Evolutionary conservation across 2,329 filamentous ascomycete species (phyloP).

Genomic region (Xylaria sp.): DNA sequence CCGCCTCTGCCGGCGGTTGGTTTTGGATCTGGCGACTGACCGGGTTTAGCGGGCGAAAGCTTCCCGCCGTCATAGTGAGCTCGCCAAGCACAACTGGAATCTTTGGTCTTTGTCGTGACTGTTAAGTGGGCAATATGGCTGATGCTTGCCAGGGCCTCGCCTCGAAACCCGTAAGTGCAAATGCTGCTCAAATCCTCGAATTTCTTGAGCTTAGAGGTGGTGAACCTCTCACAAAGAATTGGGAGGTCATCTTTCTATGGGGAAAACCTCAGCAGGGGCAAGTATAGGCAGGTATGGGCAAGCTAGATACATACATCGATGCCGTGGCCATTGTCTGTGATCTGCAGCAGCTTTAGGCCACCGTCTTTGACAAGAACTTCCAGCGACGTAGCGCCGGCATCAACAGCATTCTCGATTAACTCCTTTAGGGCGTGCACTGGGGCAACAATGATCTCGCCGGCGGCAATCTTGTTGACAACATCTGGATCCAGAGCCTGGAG

Average conservation of each 20-base stretch:
- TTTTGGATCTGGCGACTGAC: constrained; percentile 84
- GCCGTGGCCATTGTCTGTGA: constrained; percentile 95
- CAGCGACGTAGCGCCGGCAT: constrained; percentile 90
- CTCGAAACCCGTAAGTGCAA: constrained; percentile 95
- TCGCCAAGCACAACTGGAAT: constrained; percentile 87
- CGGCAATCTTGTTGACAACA: constrained; percentile 98
- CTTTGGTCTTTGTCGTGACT: constrained; percentile 90
- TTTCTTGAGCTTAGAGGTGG: constrained; percentile 90
- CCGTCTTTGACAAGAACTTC: constrained; percentile 95
- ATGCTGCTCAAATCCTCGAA: constrained; percentile 94
- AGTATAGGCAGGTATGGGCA: not conserved
- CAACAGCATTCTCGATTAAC: constrained; percentile 94
- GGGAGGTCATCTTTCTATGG: constrained; percentile 85
- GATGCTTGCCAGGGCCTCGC: constrained; percentile 95
- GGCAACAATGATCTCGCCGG: constrained; percentile 96
- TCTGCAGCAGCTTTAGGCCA: constrained; percentile 91
- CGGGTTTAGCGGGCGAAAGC: constrained; percentile 82
- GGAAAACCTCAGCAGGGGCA: constrained; percentile 34
- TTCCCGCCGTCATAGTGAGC: constrained; percentile 86
- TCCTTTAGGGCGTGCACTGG: constrained; percentile 97
- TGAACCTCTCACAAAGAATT: constrained; percentile 94
- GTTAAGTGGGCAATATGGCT: constrained; percentile 97
- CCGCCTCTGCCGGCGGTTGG: constrained; percentile 85
- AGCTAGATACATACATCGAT: constrained; percentile 72
- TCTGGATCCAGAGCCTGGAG: constrained; percentile 80